Conservation (phyloP, 2,329 filamentous ascomycete species). For the Penicillium sp. region DNA sequence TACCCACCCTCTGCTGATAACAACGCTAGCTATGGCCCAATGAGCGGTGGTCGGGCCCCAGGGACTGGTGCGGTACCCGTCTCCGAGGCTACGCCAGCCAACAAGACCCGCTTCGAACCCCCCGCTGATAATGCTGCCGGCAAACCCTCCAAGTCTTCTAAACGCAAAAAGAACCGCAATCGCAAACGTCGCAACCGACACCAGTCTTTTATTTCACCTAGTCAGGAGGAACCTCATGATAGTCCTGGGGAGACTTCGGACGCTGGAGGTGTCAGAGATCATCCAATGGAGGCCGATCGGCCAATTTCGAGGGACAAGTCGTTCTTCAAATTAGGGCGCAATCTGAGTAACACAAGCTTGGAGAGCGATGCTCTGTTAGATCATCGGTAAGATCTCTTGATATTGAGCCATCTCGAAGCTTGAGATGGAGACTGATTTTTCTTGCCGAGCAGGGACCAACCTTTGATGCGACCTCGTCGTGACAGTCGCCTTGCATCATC, state of each 20-base stretch:
- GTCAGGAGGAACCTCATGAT: slow-evolving; percentile 56
- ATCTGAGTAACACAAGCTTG: slow-evolving; percentile 78
- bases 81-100: slow-evolving; percentile 15
- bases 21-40: slow-evolving; percentile 22
- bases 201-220: slow-evolving; percentile 69
- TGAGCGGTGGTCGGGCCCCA: slow-evolving; percentile 16
- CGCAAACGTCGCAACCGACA: slow-evolving; percentile 77
- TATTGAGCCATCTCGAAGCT: background rate
- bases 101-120: slow-evolving; percentile 23
- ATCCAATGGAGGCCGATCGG: slow-evolving; percentile 31
- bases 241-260: slow-evolving; percentile 52
- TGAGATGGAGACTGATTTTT: slow-evolving; percentile 8
- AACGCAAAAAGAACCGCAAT: slow-evolving; percentile 67
- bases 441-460: slow-evolving; percentile 54
- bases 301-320: slow-evolving; percentile 34
- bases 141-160: slow-evolving; percentile 28
- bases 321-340: slow-evolving; percentile 58
- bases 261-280: slow-evolving; percentile 36
- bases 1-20: slow-evolving; percentile 24
- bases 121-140: slow-evolving; percentile 23
- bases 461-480: slow-evolving; percentile 64
- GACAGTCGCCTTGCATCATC: slow-evolving; percentile 46
- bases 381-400: slow-evolving; percentile 62
- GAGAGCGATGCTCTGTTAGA: slow-evolving; percentile 87
- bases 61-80: slow-evolving; percentile 14